Percentiles rank a stretch among this genome's conserved stretches.
Conservation (phyloP, 352 stramenopile genomes). For the Pythium pectinolyticum region DNA sequence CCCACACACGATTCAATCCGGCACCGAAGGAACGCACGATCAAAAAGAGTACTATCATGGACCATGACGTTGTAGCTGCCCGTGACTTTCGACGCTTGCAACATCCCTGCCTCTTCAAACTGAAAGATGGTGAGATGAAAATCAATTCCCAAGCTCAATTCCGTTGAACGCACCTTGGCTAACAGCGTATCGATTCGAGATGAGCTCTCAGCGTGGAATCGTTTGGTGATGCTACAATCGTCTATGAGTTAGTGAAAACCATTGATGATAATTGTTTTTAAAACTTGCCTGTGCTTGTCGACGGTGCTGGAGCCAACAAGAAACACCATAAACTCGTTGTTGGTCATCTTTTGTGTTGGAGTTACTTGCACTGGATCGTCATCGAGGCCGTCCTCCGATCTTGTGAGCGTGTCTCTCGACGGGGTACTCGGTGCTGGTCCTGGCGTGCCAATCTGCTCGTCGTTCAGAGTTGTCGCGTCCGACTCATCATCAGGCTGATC, state of each 20-base stretch:
- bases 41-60: slow-evolving; percentile 24
- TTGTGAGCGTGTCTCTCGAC: neutral
- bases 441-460: neutral
- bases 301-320: slow-evolving; percentile 10
- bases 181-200: neutral
- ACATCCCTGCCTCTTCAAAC: slow-evolving; percentile 12
- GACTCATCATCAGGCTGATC: slow-evolving; percentile 13
- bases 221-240: slow-evolving; percentile 9
- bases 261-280: neutral
- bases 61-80: slow-evolving; percentile 24
- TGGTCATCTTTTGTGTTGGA: neutral
- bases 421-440: neutral
- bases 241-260: neutral
- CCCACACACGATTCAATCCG: neutral
- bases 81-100: slow-evolving; percentile 5
- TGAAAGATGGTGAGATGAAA: neutral
- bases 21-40: slow-evolving; percentile 9
- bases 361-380: neutral
- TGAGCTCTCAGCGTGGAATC: neutral
- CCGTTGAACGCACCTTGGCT: too few relatives aligned
- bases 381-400: neutral
- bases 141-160: too few relatives aligned
- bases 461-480: neutral
- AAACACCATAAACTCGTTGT: slow-evolving; percentile 1
- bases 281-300: slow-evolving; percentile 14